phyloP scores from a whole-genome alignment of 2,329 filamentous ascomycete genomes.

The Aspergillus proliferans region DNA sequence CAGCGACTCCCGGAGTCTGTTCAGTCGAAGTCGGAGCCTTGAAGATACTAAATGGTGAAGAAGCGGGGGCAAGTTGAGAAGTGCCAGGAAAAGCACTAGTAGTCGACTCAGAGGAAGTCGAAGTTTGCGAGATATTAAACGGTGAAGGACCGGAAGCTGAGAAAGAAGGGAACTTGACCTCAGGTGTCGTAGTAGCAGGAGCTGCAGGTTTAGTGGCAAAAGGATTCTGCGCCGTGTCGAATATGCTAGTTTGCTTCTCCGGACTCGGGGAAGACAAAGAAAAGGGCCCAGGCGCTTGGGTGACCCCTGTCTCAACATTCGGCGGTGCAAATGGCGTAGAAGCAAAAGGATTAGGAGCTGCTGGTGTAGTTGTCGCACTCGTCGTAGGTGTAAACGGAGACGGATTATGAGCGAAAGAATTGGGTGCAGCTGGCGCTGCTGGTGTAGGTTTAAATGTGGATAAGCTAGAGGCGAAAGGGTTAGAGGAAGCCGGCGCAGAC shows the following conservation, averaged over 20 bases:
- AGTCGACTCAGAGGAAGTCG: neutral
- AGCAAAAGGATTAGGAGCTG: neutral
- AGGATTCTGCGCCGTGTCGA: neutral
- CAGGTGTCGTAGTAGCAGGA: neutral
- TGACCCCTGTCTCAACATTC: neutral
- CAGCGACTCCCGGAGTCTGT: slow-evolving; percentile 4
- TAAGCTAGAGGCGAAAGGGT: too few species aligned
- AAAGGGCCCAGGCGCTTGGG: neutral
- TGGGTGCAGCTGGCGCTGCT: neutral
- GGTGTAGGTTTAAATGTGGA: too few species aligned
- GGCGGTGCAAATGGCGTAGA: slow-evolving; percentile 1
- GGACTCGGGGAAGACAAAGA: neutral
- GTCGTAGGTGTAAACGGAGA: neutral
- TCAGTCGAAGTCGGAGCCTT: slow-evolving; percentile 5
- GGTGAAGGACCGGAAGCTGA: neutral
- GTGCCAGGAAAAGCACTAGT: slow-evolving; percentile 2
- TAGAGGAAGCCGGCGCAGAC: too few species aligned
- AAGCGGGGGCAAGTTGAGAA: neutral
- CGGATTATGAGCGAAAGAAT: slow-evolving; percentile 3
- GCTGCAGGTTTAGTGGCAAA: slow-evolving; percentile 1
- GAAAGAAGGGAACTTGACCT: neutral
- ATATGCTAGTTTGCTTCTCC: neutral
- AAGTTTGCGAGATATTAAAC: neutral
- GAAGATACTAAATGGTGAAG: slow-evolving; percentile 1
- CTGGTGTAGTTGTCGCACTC: neutral